phyloP scores from a whole-genome alignment of 129 eudicot species.

The Silybum marianum region DNA sequence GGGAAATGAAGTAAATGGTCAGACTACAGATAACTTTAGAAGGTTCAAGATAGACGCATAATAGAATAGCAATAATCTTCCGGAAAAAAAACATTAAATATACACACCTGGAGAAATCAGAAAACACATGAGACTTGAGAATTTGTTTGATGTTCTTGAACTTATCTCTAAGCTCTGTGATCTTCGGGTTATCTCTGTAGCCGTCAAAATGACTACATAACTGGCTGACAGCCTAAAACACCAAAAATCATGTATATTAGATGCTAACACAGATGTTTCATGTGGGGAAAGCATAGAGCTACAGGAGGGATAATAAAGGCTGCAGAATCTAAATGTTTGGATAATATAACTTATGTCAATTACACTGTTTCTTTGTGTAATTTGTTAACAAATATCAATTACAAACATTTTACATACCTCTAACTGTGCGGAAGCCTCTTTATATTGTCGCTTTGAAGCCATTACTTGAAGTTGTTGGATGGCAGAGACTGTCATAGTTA shows the following conservation, averaged over 20 bases:
- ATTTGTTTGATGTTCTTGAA: conserved; percentile 96
- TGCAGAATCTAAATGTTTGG: conserved; percentile 4
- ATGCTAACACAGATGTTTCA: conserved; percentile 11
- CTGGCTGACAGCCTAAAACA: conserved; percentile 95
- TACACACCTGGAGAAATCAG: conserved; percentile 95
- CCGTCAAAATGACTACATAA: conserved; percentile 99
- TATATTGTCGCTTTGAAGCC: conserved; percentile 98
- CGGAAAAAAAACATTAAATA: not conserved
- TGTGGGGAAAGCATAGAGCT: not conserved
- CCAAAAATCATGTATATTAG: conserved; percentile 18
- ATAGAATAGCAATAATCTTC: conserved; percentile 8
- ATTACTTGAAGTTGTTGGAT: conserved; percentile 97
- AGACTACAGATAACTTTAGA: conserved; percentile 17
- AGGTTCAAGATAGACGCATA: conserved; percentile 20
- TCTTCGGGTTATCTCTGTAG: conserved; percentile 90
- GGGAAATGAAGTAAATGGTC: not conserved
- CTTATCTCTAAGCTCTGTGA: conserved; percentile 92
- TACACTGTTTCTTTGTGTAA: conserved; percentile 6
- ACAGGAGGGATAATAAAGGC: not conserved
- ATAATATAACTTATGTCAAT: conserved; percentile 12
- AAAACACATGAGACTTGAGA: conserved; percentile 93
- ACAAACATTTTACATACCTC: conserved; percentile 59
- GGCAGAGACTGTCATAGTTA: conserved; percentile 74
- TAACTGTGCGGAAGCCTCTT: conserved; percentile 98
- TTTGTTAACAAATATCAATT: conserved; percentile 15